phyloP scores from a whole-genome alignment of 345 rosid species.

The Xanthoceras sorbifolium region DNA sequence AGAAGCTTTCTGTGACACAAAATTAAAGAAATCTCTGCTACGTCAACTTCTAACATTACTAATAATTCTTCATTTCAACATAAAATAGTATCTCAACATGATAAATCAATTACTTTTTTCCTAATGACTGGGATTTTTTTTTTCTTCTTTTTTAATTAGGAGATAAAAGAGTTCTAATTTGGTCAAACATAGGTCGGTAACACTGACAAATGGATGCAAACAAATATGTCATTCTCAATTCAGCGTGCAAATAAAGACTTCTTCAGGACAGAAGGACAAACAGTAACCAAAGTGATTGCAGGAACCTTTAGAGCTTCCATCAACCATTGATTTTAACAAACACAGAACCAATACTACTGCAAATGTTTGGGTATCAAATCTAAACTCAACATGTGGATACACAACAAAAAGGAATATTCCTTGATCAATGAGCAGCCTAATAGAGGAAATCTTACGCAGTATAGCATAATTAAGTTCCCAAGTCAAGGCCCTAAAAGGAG shows the following conservation, averaged over 20 bases:
- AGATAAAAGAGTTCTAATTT: neutral
- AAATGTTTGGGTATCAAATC: neutral
- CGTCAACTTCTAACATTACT: neutral
- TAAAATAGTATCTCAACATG: constrained; percentile 10
- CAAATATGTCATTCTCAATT: constrained; percentile 22
- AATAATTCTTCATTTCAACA: neutral
- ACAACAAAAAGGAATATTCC: neutral
- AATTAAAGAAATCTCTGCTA: neutral
- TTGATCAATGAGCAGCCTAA: neutral
- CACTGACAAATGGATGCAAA: constrained; percentile 15
- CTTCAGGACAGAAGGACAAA: constrained; percentile 7
- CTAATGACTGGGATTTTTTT: neutral
- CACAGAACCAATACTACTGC: neutral
- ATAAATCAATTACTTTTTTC: neutral
- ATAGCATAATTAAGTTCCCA: neutral
- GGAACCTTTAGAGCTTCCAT: constrained; percentile 1
- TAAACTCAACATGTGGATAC: constrained; percentile 1
- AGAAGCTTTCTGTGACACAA: constrained; percentile 9
- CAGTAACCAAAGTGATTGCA: neutral
- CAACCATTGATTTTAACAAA: constrained; percentile 5
- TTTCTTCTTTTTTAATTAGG: neutral
- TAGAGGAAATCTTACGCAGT: neutral
- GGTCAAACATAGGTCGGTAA: constrained; percentile 25
- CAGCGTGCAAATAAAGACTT: constrained; percentile 20
- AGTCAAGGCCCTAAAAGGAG: neutral